Conservation (phyloP, 2,329 filamentous ascomycete genomes). For the Aspergillus luchuensis region DNA sequence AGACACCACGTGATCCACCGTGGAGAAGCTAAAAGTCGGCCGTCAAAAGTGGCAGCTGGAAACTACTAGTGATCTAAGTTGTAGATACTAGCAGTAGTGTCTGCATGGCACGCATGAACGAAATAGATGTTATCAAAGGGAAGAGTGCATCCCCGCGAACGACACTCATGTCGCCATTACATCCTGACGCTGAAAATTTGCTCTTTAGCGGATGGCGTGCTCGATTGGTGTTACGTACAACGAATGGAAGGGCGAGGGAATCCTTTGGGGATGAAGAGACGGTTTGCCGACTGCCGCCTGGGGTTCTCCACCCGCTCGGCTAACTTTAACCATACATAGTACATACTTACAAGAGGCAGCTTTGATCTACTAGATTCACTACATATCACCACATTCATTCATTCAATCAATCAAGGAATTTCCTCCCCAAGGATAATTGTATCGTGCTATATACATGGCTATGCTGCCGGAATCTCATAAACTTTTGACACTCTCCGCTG, state of each 20-base stretch:
- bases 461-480: conserved; percentile 15
- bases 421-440: background rate
- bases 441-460: conserved; percentile 14
- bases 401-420: background rate
- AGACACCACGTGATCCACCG: background rate
- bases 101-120: background rate
- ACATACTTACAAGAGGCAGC: too few relatives aligned
- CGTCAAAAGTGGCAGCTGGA: too few relatives aligned
- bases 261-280: background rate
- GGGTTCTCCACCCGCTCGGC: conserved; percentile 5
- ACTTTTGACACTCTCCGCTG: conserved; percentile 31
- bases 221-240: conserved; percentile 23
- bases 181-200: conserved; percentile 6
- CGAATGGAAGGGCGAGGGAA: background rate
- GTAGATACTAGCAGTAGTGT: background rate
- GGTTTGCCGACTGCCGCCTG: conserved; percentile 7
- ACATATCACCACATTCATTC: too few relatives aligned
- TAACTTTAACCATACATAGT: background rate
- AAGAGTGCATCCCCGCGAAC: background rate
- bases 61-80: too few relatives aligned
- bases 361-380: too few relatives aligned
- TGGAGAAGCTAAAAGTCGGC: background rate
- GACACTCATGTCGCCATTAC: background rate
- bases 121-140: background rate
- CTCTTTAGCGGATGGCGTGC: conserved; percentile 30